Evolutionary conservation across 1,284 basidiomycete species (phyloP).

Genomic region (Apiotrichum domesticum): DNA sequence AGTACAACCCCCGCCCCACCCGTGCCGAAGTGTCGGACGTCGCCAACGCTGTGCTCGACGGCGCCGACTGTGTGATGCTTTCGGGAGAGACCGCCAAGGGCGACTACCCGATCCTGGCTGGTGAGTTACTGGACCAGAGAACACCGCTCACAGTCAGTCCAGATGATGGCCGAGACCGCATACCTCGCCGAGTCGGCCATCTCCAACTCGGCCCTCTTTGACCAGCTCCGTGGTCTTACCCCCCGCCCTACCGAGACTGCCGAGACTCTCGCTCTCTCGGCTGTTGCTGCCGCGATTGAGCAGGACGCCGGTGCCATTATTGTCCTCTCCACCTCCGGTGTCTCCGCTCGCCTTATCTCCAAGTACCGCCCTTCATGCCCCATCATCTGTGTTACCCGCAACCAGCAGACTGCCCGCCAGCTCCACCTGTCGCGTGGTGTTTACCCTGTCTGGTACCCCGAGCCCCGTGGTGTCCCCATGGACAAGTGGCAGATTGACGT

Average conservation of each 20-base stretch:
- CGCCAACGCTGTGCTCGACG: constrained; percentile 94
- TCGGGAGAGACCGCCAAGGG: constrained; percentile 98
- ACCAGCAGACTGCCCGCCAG: constrained; percentile 90
- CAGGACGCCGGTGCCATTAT: constrained; percentile 91
- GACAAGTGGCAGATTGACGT: constrained; percentile 98
- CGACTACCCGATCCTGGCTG: constrained; percentile 84
- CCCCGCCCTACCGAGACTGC: constrained; percentile 81
- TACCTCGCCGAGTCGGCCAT: constrained; percentile 88
- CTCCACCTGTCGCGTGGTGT: constrained; percentile 95
- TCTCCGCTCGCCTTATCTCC: constrained; percentile 91
- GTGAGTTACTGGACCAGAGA: constrained; percentile 49
- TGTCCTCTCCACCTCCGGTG: constrained; percentile 87
- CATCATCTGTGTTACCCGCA: constrained; percentile 95
- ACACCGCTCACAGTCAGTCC: constrained; percentile 53
- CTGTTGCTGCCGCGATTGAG: constrained; percentile 89
- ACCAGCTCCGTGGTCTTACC: constrained; percentile 73
- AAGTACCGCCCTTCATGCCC: constrained; percentile 94
- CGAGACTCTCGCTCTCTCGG: constrained; percentile 89
- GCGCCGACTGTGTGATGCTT: constrained; percentile 97
- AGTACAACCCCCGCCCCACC: constrained; percentile 94
- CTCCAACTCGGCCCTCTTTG: constrained; percentile 85
- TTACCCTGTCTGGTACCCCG: constrained; percentile 92
- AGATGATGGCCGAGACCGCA: constrained; percentile 99
- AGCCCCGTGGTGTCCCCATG: constrained; percentile 76
- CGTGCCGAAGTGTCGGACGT: constrained; percentile 97